Base-by-base conservation (phyloP, 148 eudicot species). In the Polygonum maritimum region DNA sequence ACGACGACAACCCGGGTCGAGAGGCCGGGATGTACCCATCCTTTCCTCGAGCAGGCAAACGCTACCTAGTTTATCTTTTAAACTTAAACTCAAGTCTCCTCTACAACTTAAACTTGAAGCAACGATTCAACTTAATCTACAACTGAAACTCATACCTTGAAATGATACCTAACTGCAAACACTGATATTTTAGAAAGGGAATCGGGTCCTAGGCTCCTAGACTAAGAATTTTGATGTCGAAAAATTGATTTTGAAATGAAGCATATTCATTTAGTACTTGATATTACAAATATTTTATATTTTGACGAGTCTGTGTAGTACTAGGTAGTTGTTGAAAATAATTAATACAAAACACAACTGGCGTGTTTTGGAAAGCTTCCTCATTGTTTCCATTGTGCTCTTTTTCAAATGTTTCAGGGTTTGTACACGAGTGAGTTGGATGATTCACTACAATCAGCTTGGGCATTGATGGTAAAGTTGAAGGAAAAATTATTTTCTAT, bases 401-500 rank as follows among this genome's bases (percentile, higher is more conserved):
- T 63, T 35, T 38, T 65, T 35, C 4, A 65, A 65, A 77, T 18
- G 4, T 9, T 36, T 77, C 83, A 95, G 99, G 99, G 96, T 58
- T 80, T 91, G 58, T 81, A 83, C 76, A 80, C 88, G 33, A 86
- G 85, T 79, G 90, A 90, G 78, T 78, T 87, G 80, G 90, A 88
- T 60, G 84, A 74, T 81, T 78, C 88, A 36, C 88, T 88, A 74
- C 88, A 82, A 80, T 86, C 91, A 83, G 85, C 97, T 55, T 95
- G 99, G 99, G 83, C 78, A 58, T 88, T 86, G 88, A 77, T 88
- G 82, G 78, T 80, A 80, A 92, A 89, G 88, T 81, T 95, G 78
- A 90, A 87, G 88, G 97, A 92, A 63, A 89, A 91, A 78, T 81
- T 92, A 77, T 95, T 84, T 74, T 81, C 94, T 69, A 79, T 89